Evolutionary conservation across 768 basidiomycete genomes (phyloP).

Genomic region (Phlebiopsis flavidoalba): DNA sequence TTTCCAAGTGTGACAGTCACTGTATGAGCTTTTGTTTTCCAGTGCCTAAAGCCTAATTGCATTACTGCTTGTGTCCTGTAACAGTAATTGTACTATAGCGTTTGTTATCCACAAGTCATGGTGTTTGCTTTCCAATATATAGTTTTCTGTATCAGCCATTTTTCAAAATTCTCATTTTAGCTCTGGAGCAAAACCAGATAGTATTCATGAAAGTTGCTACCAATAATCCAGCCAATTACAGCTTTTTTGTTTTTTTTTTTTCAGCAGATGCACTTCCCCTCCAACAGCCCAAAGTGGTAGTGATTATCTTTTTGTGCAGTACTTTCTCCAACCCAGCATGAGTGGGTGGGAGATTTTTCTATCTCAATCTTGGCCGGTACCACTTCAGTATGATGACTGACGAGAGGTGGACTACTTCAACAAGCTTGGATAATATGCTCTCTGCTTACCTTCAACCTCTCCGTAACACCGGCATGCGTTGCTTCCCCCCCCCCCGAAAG

Average conservation of each 20-base stretch:
- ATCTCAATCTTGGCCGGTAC: not conserved
- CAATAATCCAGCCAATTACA: not conserved
- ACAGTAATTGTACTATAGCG: too few relatives aligned
- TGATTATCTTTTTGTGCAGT: not conserved
- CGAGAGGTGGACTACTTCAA: slow-evolving; percentile 15
- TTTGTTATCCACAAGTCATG: too few relatives aligned
- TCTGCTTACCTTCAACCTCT: slow-evolving; percentile 47
- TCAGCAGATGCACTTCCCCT: not conserved
- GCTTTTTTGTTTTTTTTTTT: too few relatives aligned
- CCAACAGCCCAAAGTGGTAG: not conserved
- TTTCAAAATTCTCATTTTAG: too few relatives aligned
- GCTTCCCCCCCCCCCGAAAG: too few relatives aligned
- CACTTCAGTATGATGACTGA: not conserved
- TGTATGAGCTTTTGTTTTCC: too few relatives aligned
- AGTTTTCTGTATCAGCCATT: too few relatives aligned
- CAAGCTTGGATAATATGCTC: slow-evolving; percentile 25
- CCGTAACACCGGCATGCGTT: slow-evolving; percentile 43
- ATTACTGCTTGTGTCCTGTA: too few relatives aligned
- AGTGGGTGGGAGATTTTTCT: not conserved
- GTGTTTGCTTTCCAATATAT: too few relatives aligned
- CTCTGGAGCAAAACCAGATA: not conserved
- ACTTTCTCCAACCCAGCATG: not conserved
- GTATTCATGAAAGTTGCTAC: not conserved
- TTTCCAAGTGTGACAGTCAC: too few relatives aligned
- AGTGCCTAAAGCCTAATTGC: too few relatives aligned